These are phyloP conservation scores for Schizosaccharomyces octosporus DNA, from an alignment of 805 yeast species.

Conservation along the genomic window DNA sequence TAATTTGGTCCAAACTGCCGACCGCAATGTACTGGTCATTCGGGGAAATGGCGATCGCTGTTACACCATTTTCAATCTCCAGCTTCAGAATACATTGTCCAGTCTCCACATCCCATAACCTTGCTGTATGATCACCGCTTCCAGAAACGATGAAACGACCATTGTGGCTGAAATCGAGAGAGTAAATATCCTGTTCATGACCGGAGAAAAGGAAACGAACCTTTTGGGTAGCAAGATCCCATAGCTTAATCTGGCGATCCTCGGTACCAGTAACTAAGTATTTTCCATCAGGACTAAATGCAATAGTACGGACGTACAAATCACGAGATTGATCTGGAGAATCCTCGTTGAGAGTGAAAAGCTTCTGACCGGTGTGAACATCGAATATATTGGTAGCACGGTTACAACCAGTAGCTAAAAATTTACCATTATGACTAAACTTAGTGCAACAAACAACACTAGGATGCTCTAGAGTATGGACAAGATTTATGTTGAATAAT, in stretches of 20 bases:
- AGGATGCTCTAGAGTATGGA: constrained; percentile 73
- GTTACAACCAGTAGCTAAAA: constrained; percentile 89
- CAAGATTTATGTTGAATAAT: constrained; percentile 59
- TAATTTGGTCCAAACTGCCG: constrained; percentile 84
- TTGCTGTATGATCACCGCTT: constrained; percentile 84
- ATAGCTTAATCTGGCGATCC: constrained; percentile 59
- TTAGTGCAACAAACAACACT: constrained; percentile 93
- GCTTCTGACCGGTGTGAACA: constrained; percentile 72
- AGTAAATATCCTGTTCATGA: constrained; percentile 92
- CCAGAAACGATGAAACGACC: constrained; percentile 87
- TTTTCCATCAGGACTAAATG: constrained; percentile 88
- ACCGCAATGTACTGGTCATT: constrained; percentile 88
- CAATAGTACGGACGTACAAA: constrained; percentile 78
- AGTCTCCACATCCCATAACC: constrained; percentile 83
- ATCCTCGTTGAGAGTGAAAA: constrained; percentile 72
- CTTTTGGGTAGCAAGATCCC: constrained; percentile 78
- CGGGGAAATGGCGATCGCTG: constrained; percentile 91
- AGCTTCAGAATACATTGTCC: constrained; percentile 75
- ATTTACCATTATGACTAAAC: constrained; percentile 75
- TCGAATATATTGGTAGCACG: constrained; percentile 84
- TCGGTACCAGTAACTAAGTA: constrained; percentile 79
- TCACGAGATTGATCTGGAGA: constrained; percentile 48
- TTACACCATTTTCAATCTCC: constrained; percentile 89
- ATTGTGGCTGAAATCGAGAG: constrained; percentile 80
- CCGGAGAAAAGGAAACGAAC: constrained; percentile 63